phyloP scores from a whole-genome alignment of 2,329 filamentous ascomycete genomes.

The Colletotrichum acutatum region DNA sequence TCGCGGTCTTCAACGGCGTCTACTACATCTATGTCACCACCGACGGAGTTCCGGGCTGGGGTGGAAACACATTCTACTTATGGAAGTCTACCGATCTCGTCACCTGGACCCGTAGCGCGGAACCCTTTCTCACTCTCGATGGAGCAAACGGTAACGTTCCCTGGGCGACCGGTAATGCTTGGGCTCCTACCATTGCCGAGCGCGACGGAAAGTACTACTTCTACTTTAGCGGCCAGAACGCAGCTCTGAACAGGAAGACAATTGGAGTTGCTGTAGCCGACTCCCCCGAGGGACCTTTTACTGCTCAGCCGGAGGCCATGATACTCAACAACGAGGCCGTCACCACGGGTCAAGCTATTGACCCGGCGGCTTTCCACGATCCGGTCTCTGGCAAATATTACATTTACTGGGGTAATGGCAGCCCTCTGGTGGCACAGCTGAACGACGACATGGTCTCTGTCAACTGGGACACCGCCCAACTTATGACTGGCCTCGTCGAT shows the following conservation, averaged over 20 bases:
- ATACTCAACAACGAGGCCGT: conserved; percentile 61
- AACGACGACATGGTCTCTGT: conserved; percentile 58
- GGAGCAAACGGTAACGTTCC: conserved; percentile 64
- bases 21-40: conserved; percentile 61
- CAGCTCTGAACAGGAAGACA: conserved; percentile 63
- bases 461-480: conserved; percentile 47
- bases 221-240: conserved; percentile 66
- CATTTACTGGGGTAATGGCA: conserved; percentile 69
- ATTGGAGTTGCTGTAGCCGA: conserved; percentile 70
- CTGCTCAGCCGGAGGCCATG: conserved; percentile 63
- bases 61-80: conserved; percentile 57
- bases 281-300: conserved; percentile 69
- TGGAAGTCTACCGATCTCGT: conserved; percentile 58
- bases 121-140: conserved; percentile 57
- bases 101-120: conserved; percentile 51
- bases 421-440: conserved; percentile 52
- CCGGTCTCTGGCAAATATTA: conserved; percentile 67
- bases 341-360: conserved; percentile 60
- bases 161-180: conserved; percentile 74
- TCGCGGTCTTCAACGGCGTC: conserved; percentile 52
- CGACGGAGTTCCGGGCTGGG: conserved; percentile 57
- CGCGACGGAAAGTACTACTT: conserved; percentile 73
- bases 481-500: conserved; percentile 49
- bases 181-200: conserved; percentile 72
- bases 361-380: conserved; percentile 70